Evolutionary conservation across 1,284 basidiomycete species (phyloP).

Genomic region (Schizophyllum commune): DNA sequence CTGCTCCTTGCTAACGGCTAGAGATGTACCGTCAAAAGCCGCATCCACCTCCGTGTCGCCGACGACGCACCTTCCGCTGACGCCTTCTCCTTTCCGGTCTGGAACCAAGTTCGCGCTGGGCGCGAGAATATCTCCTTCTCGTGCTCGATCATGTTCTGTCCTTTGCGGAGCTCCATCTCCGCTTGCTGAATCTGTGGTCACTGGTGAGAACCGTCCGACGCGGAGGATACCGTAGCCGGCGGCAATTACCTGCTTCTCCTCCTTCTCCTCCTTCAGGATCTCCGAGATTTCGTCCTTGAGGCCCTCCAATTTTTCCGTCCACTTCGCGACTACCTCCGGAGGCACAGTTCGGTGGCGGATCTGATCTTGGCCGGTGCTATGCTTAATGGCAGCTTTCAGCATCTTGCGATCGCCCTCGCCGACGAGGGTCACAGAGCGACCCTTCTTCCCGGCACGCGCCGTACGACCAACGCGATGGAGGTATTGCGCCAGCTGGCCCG

Average conservation of each 20-base stretch:
- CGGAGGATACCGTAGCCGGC: neutral
- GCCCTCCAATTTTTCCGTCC: constrained; percentile 62
- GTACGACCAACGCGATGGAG: constrained; percentile 96
- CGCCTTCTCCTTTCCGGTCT: constrained; percentile 79
- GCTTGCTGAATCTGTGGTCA: constrained; percentile 65
- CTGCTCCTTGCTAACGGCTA: constrained; percentile 69
- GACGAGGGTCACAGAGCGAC: constrained; percentile 93
- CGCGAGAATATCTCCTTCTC: constrained; percentile 91
- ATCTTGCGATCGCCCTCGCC: constrained; percentile 96
- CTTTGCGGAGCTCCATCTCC: constrained; percentile 95
- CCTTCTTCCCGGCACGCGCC: constrained; percentile 88
- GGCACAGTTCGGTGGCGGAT: constrained; percentile 89
- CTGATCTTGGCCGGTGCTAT: constrained; percentile 70
- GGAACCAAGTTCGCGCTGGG: constrained; percentile 98
- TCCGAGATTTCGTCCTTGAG: constrained; percentile 78
- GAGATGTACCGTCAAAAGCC: constrained; percentile 8
- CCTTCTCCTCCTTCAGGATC: constrained; percentile 88
- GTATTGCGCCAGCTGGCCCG: constrained; percentile 87
- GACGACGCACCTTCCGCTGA: constrained; percentile 62
- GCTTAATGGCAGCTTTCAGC: constrained; percentile 94
- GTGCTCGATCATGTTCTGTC: constrained; percentile 94
- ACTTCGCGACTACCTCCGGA: constrained; percentile 67
- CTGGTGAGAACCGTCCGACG: constrained; percentile 4
- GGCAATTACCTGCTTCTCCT: constrained; percentile 77
- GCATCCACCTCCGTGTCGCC: no score